These are phyloP conservation scores for Wickerhamomyces canadensis DNA, from an alignment of 805 yeast genomes.

Conservation along the genomic window DNA sequence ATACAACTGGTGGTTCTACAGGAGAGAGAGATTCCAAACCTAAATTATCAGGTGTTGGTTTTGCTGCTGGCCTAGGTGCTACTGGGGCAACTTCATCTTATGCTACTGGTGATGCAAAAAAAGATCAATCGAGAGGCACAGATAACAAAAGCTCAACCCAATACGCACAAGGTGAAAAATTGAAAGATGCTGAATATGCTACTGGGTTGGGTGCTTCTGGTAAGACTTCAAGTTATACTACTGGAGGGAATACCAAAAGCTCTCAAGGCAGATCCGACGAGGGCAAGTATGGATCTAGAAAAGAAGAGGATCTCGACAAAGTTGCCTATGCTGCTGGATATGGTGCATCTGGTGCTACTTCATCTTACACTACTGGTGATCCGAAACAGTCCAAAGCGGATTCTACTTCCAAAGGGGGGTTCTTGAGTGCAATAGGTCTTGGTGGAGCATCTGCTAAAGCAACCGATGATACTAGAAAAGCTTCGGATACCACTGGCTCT, in stretches of 20 bases:
- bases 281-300: too few relatives aligned
- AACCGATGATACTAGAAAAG: not conserved
- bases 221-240: too few relatives aligned
- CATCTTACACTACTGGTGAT: not conserved
- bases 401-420: not conserved
- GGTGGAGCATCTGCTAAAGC: not conserved
- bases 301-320: slow-evolving; percentile 1
- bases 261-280: too few relatives aligned
- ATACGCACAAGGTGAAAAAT: not conserved
- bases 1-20: not conserved
- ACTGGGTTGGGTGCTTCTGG: slow-evolving; percentile 3
- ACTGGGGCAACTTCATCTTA: not conserved
- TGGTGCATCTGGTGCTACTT: slow-evolving; percentile 6
- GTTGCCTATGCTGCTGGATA: slow-evolving; percentile 7
- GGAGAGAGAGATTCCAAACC: not conserved
- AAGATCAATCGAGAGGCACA: too few relatives aligned
- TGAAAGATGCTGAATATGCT: slow-evolving; percentile 1
- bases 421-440: not conserved
- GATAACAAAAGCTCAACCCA: too few relatives aligned
- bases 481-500: not conserved
- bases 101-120: too few relatives aligned
- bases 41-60: not conserved
- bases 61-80: not conserved
- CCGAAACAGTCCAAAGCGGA: not conserved
- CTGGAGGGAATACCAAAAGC: too few relatives aligned